Conservation (phyloP, 106 monocot genomes). For the Platanthera guangdongensis region DNA sequence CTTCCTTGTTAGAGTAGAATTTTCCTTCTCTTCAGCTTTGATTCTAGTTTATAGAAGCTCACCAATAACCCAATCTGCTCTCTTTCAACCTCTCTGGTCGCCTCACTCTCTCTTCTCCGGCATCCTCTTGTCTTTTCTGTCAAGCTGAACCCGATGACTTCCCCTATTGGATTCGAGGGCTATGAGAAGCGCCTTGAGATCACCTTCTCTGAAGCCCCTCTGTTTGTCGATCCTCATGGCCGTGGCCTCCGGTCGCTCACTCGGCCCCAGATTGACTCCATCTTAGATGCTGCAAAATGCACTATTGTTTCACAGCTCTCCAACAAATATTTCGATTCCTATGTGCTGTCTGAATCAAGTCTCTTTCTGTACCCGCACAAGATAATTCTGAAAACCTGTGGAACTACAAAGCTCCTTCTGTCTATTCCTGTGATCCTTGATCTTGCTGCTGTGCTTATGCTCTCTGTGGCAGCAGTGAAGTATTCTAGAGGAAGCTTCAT, state of each 20-base stretch:
- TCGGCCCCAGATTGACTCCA: constrained; percentile 56
- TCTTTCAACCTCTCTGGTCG: constrained; percentile 8
- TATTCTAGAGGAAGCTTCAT: constrained; percentile 83
- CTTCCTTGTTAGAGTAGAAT: constrained; percentile 33
- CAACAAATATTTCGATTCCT: constrained; percentile 76
- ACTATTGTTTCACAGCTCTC: constrained; percentile 71
- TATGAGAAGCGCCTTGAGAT: constrained; percentile 90
- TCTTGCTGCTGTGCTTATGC: constrained; percentile 35
- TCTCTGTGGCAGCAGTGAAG: constrained; percentile 48
- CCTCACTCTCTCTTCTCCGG: constrained; percentile 5
- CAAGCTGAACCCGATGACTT: constrained; percentile 24
- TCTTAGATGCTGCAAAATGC: constrained; percentile 65
- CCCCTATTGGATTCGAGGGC: constrained; percentile 91
- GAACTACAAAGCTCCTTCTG: constrained; percentile 76
- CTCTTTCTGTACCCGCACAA: constrained; percentile 68
- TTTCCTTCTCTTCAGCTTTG: constrained; percentile 8
- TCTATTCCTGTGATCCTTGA: constrained; percentile 64
- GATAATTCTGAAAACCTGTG: constrained; percentile 87
- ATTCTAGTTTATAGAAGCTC: constrained; percentile 38
- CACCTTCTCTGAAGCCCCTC: constrained; percentile 51
- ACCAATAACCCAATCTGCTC: constrained; percentile 22
- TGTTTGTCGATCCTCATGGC: constrained; percentile 46
- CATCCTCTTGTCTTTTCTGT: not conserved
- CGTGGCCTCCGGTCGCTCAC: constrained; percentile 60
- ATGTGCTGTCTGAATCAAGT: constrained; percentile 95